These are phyloP conservation scores for Termitomyces sp. DNA, from an alignment of 768 basidiomycete genomes.

Conservation along the genomic window DNA sequence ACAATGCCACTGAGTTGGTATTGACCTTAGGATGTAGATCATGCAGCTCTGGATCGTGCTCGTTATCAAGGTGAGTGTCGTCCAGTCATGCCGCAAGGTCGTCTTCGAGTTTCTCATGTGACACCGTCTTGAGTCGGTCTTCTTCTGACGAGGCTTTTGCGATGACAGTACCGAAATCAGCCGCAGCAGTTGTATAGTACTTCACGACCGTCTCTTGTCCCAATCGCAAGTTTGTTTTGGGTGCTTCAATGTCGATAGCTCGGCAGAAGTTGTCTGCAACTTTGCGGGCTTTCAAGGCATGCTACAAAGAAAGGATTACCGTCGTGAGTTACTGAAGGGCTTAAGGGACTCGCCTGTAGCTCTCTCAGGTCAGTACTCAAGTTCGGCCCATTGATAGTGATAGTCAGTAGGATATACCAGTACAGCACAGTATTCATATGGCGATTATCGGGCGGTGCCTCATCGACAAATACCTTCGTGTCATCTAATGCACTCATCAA, in stretches of 20 bases:
- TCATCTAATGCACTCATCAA: conserved; percentile 53
- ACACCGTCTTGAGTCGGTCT: conserved; percentile 22
- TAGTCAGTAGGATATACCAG: conserved; percentile 54
- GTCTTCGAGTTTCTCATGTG: conserved; percentile 45
- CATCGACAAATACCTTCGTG: conserved; percentile 48
- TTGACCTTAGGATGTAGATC: conserved; percentile 44
- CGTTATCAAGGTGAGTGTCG: conserved; percentile 24
- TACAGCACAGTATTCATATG: conserved; percentile 58
- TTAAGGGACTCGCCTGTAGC: conserved; percentile 39
- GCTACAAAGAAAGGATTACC: conserved; percentile 15
- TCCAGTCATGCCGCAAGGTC: conserved; percentile 35
- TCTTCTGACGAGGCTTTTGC: conserved; percentile 27
- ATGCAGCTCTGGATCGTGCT: conserved; percentile 25
- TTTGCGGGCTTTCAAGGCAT: conserved; percentile 40
- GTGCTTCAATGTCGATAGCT: conserved; percentile 42
- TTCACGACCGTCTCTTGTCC: conserved; percentile 50
- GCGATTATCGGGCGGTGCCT: conserved; percentile 61
- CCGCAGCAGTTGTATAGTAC: conserved; percentile 38
- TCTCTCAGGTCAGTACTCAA: conserved; percentile 47
- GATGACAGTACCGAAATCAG: conserved; percentile 47
- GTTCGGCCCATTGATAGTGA: conserved; percentile 50
- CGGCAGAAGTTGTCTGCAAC: conserved; percentile 50
- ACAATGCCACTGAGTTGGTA: conserved; percentile 47
- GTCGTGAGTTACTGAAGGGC: background rate
- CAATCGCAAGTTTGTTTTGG: conserved; percentile 50